These are phyloP conservation scores for Heritiera fomes DNA, from an alignment of 345 rosid genomes.

Conservation along the genomic window DNA sequence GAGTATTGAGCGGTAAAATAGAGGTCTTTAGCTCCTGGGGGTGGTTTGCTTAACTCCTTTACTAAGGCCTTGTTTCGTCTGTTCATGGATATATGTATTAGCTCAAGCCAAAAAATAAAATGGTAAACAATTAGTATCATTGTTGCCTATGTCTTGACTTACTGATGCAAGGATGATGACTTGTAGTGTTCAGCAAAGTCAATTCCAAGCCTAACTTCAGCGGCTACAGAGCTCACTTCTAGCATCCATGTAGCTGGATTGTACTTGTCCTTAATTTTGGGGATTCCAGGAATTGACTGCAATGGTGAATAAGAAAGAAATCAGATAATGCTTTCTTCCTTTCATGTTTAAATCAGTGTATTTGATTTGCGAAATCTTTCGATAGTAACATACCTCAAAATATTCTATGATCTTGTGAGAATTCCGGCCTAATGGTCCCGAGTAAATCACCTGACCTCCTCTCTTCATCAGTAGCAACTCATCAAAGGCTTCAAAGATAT, in stretches of 20 bases:
- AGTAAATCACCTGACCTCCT: slow-evolving; percentile 82
- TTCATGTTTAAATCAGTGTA: no score
- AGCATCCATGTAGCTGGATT: slow-evolving; percentile 94
- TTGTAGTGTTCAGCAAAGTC: slow-evolving; percentile 74
- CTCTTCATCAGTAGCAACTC: slow-evolving; percentile 79
- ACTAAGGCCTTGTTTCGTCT: slow-evolving; percentile 61
- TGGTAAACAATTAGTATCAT: background rate
- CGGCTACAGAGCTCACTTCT: slow-evolving; percentile 79
- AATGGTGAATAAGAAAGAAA: background rate
- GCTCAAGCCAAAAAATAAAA: background rate
- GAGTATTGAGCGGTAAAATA: slow-evolving; percentile 51
- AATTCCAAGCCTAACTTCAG: slow-evolving; percentile 59
- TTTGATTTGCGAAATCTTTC: background rate
- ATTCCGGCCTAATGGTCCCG: slow-evolving; percentile 66
- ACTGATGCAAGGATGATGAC: slow-evolving; percentile 57
- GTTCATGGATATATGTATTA: slow-evolving; percentile 20
- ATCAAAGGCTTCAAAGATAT: slow-evolving; percentile 88
- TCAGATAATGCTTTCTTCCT: slow-evolving; percentile 6
- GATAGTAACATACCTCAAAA: slow-evolving; percentile 53
- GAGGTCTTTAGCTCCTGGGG: slow-evolving; percentile 49
- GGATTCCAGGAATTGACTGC: slow-evolving; percentile 61
- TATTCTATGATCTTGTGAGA: slow-evolving; percentile 72
- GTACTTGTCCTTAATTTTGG: slow-evolving; percentile 63
- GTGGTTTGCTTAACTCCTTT: slow-evolving; percentile 56
- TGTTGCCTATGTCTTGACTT: slow-evolving; percentile 40